phyloP scores from a whole-genome alignment of 225 moss, liverwort and hornwort species.

The Thuidium tamariscinum region DNA sequence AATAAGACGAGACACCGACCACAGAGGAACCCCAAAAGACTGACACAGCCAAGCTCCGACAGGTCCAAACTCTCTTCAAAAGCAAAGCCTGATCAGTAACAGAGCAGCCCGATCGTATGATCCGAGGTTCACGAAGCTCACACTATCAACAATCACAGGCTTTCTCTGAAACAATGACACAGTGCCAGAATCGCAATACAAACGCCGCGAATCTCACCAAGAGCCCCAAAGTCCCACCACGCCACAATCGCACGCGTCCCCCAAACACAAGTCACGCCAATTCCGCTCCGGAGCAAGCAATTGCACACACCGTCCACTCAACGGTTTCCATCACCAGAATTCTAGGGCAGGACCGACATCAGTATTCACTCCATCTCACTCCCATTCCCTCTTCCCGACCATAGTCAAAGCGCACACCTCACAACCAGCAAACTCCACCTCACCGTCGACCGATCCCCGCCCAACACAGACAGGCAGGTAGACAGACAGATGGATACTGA shows the following conservation, averaged over 20 bases:
- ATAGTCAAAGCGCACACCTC: not conserved
- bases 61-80: not conserved
- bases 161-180: not conserved
- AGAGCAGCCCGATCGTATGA: not conserved
- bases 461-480: not conserved
- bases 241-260: not conserved
- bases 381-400: not conserved
- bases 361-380: not conserved
- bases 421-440: not conserved
- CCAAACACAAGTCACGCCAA: not conserved
- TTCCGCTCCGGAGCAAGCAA: not conserved
- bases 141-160: not conserved
- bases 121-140: not conserved
- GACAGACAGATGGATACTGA: not conserved
- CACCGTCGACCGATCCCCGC: not conserved
- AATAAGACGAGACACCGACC: not conserved
- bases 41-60: not conserved
- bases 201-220: not conserved
- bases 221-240: not conserved
- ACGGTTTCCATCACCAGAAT: not conserved
- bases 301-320: not conserved
- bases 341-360: not conserved
- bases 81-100: not conserved
- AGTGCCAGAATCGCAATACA: not conserved
- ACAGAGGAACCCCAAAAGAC: not conserved